Conservation (phyloP, 2,329 filamentous ascomycete species). For the Neonectria coccinea region DNA sequence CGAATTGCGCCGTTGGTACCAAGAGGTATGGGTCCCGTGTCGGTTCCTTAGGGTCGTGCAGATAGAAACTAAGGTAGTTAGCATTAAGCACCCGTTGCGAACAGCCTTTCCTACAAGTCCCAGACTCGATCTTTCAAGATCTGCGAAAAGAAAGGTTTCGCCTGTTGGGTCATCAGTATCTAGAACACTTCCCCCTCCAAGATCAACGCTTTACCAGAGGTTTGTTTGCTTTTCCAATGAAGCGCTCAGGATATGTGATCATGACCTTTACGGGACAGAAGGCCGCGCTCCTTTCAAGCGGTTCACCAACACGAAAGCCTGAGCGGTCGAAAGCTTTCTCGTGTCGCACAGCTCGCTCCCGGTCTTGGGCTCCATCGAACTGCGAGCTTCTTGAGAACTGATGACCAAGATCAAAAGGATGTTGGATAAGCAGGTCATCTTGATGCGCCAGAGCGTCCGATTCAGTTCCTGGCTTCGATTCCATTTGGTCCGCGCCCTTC, state of each 20-base stretch:
- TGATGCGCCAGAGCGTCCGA: too few species aligned
- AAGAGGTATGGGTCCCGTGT: constrained; percentile 70
- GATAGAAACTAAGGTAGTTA: constrained; percentile 69
- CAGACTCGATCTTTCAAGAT: constrained; percentile 73
- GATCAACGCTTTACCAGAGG: constrained; percentile 55
- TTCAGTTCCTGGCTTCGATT: background rate
- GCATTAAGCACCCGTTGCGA: background rate
- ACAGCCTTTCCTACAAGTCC: constrained; percentile 74
- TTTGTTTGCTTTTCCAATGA: constrained; percentile 65
- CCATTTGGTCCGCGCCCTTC: background rate
- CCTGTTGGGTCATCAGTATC: constrained; percentile 48
- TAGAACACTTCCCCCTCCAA: background rate
- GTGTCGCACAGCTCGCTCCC: constrained; percentile 21
- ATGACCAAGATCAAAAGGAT: background rate
- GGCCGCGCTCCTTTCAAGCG: constrained; percentile 38
- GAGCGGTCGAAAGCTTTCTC: constrained; percentile 40
- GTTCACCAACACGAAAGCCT: constrained; percentile 42
- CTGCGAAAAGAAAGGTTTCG: constrained; percentile 64
- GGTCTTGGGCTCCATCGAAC: constrained; percentile 20
- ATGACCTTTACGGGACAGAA: constrained; percentile 68
- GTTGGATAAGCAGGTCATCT: background rate
- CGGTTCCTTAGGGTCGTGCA: constrained; percentile 65
- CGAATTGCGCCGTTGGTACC: constrained; percentile 74
- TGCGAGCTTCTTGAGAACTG: constrained; percentile 7
- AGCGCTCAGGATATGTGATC: constrained; percentile 68